Conservation (phyloP, 495 filamentous ascomycete species). For the Hyaloscypha bicolor region DNA sequence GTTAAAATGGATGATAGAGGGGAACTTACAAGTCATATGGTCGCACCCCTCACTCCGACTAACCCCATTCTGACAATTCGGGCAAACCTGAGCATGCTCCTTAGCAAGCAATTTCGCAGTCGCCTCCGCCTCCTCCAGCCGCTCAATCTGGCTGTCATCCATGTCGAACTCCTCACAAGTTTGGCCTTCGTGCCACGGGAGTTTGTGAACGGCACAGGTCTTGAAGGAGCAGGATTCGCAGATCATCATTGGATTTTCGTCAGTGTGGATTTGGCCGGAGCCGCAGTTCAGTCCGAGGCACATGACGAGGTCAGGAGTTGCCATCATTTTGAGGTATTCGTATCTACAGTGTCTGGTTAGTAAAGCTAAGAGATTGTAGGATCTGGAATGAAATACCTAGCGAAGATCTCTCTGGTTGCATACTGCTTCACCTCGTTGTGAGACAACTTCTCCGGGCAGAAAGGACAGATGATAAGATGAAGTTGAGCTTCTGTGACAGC, state of each 20-base stretch:
- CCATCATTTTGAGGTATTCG: constrained; percentile 34
- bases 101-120: constrained; percentile 43
- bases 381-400: not conserved
- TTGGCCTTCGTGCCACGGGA: constrained; percentile 49
- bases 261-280: constrained; percentile 46
- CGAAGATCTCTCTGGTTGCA: constrained; percentile 36
- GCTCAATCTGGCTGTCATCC: constrained; percentile 32
- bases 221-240: constrained; percentile 41
- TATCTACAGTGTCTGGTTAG: constrained; percentile 18
- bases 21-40: constrained; percentile 44
- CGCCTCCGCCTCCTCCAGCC: constrained; percentile 36
- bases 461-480: constrained; percentile 42
- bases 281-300: constrained; percentile 45
- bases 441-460: constrained; percentile 40
- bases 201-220: constrained; percentile 46
- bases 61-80: constrained; percentile 46
- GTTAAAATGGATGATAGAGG: constrained; percentile 24
- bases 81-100: constrained; percentile 45
- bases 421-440: constrained; percentile 39
- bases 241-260: constrained; percentile 40
- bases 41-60: constrained; percentile 50
- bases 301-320: constrained; percentile 42
- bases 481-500: constrained; percentile 37
- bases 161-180: constrained; percentile 51
- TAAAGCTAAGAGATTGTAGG: not conserved